phyloP scores from a whole-genome alignment of 2,329 filamentous ascomycete genomes.

The Talaromyces atroroseus region DNA sequence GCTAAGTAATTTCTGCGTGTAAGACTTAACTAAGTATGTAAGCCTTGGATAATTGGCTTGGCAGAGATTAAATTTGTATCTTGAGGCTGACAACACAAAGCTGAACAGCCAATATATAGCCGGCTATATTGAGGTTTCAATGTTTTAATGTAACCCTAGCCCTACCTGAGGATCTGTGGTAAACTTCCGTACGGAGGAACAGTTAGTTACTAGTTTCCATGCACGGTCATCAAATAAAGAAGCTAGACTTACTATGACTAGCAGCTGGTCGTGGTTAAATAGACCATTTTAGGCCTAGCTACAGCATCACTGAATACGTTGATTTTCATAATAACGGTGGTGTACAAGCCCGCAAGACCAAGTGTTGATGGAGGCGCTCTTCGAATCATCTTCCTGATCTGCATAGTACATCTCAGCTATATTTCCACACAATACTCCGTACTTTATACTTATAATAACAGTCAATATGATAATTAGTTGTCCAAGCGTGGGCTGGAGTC shows the following conservation, averaged over 20 bases:
- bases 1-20: no score
- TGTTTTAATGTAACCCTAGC: constrained; percentile 1
- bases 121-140: not conserved
- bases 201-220: not conserved
- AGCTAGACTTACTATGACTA: not conserved
- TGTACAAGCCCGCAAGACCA: no score
- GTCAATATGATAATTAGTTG: not conserved
- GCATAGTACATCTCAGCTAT: no score
- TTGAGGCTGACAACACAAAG: not conserved
- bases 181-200: not conserved
- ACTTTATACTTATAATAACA: no score
- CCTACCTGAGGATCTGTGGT: not conserved
- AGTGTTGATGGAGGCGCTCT: no score
- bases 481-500: no score
- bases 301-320: not conserved
- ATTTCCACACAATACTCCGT: no score
- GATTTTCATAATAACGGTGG: no score
- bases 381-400: no score
- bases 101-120: not conserved
- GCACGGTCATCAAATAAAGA: not conserved
- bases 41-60: not conserved
- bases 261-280: not conserved
- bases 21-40: not conserved
- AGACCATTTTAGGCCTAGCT: not conserved
- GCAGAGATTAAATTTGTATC: not conserved